Evolutionary conservation across 2,329 filamentous ascomycete genomes (phyloP).

Genomic region (Penicillium sp.): DNA sequence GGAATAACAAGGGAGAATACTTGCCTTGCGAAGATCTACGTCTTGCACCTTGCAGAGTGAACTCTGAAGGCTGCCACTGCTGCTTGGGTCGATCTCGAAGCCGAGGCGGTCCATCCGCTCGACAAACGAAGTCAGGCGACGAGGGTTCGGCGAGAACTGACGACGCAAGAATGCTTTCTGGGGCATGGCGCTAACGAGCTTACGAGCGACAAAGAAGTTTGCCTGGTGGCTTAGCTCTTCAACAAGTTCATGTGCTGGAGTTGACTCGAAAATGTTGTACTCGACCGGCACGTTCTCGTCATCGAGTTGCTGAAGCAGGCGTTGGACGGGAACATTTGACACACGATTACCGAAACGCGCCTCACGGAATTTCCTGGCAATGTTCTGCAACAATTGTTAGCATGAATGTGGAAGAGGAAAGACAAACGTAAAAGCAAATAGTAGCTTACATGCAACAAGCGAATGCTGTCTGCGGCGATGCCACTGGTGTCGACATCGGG

Average conservation of each 20-base stretch:
- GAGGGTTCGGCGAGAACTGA: conserved; percentile 79
- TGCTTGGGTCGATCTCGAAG: conserved; percentile 83
- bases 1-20: conserved; percentile 9
- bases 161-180: conserved; percentile 91
- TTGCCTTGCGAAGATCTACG: conserved; percentile 74
- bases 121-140: conserved; percentile 84
- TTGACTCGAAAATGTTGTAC: conserved; percentile 92
- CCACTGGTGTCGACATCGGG: conserved; percentile 62
- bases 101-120: conserved; percentile 91
- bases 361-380: conserved; percentile 89
- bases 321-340: conserved; percentile 77
- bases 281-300: conserved; percentile 98
- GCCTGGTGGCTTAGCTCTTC: conserved; percentile 95
- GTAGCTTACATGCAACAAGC: conserved; percentile 68
- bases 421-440: neutral
- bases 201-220: conserved; percentile 85
- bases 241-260: conserved; percentile 83
- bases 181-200: conserved; percentile 72
- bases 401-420: neutral
- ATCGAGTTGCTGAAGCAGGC: conserved; percentile 88
- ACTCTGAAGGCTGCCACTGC: conserved; percentile 88
- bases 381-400: conserved; percentile 49
- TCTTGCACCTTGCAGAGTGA: conserved; percentile 94
- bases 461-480: conserved; percentile 71
- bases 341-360: conserved; percentile 76